Evolutionary conservation across 805 yeast genomes (phyloP).

Genomic region (Spencermartinsiella europaea): DNA sequence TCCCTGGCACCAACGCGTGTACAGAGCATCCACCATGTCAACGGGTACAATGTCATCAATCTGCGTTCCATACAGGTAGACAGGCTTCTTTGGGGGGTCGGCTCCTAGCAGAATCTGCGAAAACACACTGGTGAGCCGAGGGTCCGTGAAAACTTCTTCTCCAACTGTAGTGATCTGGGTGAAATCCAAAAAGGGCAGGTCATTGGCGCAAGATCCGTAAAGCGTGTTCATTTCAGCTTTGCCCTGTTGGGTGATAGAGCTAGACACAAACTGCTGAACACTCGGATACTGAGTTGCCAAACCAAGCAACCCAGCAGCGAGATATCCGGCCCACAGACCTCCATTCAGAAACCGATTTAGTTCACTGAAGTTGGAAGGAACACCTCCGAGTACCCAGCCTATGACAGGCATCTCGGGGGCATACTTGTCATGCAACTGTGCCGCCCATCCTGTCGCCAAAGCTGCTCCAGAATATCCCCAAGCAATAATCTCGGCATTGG

Average conservation of each 20-base stretch:
- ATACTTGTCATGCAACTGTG: constrained; percentile 21
- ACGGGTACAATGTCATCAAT: constrained; percentile 23
- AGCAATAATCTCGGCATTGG: constrained; percentile 17
- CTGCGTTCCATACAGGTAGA: constrained; percentile 26
- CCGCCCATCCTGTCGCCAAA: constrained; percentile 27
- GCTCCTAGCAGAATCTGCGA: constrained; percentile 24
- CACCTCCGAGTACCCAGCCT: constrained; percentile 26
- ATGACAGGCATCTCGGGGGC: constrained; percentile 26
- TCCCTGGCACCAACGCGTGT: constrained; percentile 21
- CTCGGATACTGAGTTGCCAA: constrained; percentile 25
- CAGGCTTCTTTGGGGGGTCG: constrained; percentile 16
- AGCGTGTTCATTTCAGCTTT: constrained; percentile 12
- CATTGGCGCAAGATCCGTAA: neutral
- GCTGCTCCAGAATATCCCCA: constrained; percentile 28
- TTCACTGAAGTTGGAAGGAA: constrained; percentile 17
- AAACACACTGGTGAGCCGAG: constrained; percentile 13
- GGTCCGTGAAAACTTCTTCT: constrained; percentile 13
- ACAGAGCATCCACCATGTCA: constrained; percentile 15
- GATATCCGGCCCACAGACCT: constrained; percentile 23
- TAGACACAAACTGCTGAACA: constrained; percentile 2
- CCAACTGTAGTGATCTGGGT: constrained; percentile 18
- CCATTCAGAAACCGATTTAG: constrained; percentile 15
- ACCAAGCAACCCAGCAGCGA: constrained; percentile 26
- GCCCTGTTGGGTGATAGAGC: constrained; percentile 8
- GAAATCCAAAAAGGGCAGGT: constrained; percentile 14